phyloP scores from a whole-genome alignment of 2,329 filamentous ascomycete species.

The Colletotrichum sp. region DNA sequence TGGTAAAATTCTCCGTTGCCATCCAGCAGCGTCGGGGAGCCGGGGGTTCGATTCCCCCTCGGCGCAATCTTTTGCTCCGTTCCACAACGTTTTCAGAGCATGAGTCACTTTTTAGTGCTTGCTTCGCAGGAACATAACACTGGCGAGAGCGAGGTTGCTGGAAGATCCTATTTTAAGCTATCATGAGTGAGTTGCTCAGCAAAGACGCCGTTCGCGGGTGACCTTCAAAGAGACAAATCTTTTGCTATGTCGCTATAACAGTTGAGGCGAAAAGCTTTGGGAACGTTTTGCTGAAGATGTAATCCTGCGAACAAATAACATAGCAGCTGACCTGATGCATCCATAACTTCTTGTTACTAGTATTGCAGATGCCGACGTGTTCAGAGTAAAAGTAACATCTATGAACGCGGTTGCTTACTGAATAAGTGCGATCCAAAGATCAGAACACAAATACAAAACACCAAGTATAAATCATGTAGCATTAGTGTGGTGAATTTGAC shows the following conservation, averaged over 20 bases:
- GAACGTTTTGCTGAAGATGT: not conserved
- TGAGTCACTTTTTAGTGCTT: not conserved
- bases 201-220: too few relatives aligned
- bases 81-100: not conserved
- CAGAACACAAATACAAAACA: too few relatives aligned
- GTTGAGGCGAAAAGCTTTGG: not conserved
- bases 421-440: too few relatives aligned
- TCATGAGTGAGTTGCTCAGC: too few relatives aligned
- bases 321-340: not conserved
- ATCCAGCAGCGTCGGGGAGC: slow-evolving; percentile 19
- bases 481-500: too few relatives aligned
- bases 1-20: slow-evolving; percentile 24
- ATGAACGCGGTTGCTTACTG: not conserved
- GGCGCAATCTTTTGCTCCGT: not conserved
- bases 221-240: too few relatives aligned
- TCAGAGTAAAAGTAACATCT: not conserved
- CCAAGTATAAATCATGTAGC: not conserved
- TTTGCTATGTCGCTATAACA: too few relatives aligned
- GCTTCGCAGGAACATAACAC: not conserved
- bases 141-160: too few relatives aligned
- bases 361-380: not conserved
- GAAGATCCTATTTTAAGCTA: too few relatives aligned
- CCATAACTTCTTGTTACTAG: not conserved
- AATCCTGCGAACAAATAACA: not conserved
- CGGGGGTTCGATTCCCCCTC: slow-evolving; percentile 23